These are phyloP conservation scores for Hermanozyma aechmeae DNA, from an alignment of 805 yeast genomes.

Conservation along the genomic window DNA sequence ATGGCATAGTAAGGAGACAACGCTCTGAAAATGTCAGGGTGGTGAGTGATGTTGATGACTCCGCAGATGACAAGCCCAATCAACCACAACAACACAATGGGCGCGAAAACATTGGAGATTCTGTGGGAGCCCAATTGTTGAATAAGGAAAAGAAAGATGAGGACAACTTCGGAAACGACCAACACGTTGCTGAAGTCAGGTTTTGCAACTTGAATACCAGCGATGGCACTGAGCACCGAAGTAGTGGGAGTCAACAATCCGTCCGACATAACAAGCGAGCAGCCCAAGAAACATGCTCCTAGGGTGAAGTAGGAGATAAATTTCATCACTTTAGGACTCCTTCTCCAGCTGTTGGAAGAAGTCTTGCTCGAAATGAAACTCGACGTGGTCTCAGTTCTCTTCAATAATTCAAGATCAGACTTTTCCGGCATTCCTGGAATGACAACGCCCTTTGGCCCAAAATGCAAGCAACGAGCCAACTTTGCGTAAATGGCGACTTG, in stretches of 20 bases:
- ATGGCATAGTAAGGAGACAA: constrained; percentile 46
- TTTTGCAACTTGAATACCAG: constrained; percentile 45
- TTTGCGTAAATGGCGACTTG: constrained; percentile 57
- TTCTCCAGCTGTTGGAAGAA: constrained; percentile 9
- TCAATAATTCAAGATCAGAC: constrained; percentile 17
- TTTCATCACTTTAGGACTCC: constrained; percentile 17
- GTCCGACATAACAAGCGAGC: constrained; percentile 49
- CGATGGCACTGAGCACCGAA: constrained; percentile 48
- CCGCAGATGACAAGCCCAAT: constrained; percentile 37
- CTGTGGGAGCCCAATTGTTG: constrained; percentile 44
- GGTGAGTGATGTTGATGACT: constrained; percentile 31
- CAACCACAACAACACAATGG: constrained; percentile 46
- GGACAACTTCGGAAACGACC: constrained; percentile 40
- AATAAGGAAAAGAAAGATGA: constrained; percentile 34
- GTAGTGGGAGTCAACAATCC: constrained; percentile 58
- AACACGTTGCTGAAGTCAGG: constrained; percentile 37
- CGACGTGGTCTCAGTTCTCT: constrained; percentile 30
- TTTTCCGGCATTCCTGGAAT: constrained; percentile 30
- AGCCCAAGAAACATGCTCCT: constrained; percentile 40
- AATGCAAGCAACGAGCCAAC: constrained; percentile 38
- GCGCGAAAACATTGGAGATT: constrained; percentile 43
- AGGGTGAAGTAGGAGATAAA: constrained; percentile 24
- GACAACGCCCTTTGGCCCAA: constrained; percentile 37
- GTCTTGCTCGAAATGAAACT: constrained; percentile 13
- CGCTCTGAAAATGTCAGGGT: constrained; percentile 37